A percentile compares a stretch with the other conserved stretches of the same genome.
These are phyloP conservation scores for Tricholoma matsutake DNA, from an alignment of 768 basidiomycete species.

Conservation along the genomic window DNA sequence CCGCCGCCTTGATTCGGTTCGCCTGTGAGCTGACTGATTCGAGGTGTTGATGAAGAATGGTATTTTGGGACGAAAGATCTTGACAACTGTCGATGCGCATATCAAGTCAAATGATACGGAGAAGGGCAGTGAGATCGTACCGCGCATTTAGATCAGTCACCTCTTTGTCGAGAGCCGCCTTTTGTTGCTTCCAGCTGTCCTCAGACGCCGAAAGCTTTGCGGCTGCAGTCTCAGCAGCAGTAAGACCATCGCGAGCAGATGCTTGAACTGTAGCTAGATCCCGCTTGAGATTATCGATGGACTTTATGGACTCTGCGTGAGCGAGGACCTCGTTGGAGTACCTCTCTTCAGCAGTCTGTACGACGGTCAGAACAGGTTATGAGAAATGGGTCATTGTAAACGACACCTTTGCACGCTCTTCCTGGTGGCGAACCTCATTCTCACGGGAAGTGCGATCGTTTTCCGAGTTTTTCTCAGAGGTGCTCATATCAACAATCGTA, in stretches of 20 bases:
- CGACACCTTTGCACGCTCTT: conserved; percentile 65
- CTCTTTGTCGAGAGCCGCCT: conserved; percentile 75
- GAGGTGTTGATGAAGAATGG: conserved; percentile 76
- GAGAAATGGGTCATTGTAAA: neutral
- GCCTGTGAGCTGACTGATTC: conserved; percentile 84
- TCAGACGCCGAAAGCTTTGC: conserved; percentile 72
- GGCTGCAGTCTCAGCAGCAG: conserved; percentile 68
- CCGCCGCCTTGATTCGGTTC: conserved; percentile 71
- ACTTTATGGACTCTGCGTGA: conserved; percentile 83
- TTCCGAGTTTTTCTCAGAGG: conserved; percentile 66
- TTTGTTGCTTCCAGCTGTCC: conserved; percentile 78
- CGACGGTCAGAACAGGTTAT: neutral
- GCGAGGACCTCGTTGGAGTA: conserved; percentile 80
- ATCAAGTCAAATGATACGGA: neutral
- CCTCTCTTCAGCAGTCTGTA: conserved; percentile 71
- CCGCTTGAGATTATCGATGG: conserved; percentile 59
- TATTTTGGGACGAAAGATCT: conserved; percentile 74
- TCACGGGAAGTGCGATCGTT: conserved; percentile 62
- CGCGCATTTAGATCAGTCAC: conserved; percentile 65
- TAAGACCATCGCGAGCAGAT: conserved; percentile 53
- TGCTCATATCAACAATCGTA: conserved; percentile 76
- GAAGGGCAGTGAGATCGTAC: conserved; percentile 35
- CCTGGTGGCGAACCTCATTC: conserved; percentile 61
- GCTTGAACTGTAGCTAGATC: conserved; percentile 53
- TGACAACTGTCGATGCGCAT: conserved; percentile 46